These are phyloP conservation scores for Arachis monticola DNA, from an alignment of 331 rosid genomes.

Conservation along the genomic window DNA sequence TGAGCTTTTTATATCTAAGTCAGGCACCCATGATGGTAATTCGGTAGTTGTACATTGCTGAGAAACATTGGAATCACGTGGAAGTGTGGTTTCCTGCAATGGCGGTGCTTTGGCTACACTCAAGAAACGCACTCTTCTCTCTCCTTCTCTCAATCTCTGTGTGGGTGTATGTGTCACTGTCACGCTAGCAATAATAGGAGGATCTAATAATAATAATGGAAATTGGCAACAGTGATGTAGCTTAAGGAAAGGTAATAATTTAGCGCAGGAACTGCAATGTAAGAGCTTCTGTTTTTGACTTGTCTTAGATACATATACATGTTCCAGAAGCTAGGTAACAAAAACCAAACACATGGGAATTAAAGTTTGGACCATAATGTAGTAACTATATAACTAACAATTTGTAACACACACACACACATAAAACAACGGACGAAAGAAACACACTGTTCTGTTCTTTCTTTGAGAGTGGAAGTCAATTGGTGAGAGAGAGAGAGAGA, in stretches of 20 bases:
- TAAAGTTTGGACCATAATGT: background rate
- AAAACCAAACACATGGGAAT: background rate
- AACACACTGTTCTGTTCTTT: too few species aligned
- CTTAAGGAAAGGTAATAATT: background rate
- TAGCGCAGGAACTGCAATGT: conserved; percentile 22
- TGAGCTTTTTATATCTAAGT: background rate
- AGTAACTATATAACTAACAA: too few species aligned
- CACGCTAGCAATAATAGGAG: background rate
- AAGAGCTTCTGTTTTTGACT: background rate
- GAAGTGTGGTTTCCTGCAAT: conserved; percentile 6
- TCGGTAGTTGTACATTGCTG: conserved; percentile 30
- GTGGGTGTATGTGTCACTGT: background rate
- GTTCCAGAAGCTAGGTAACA: background rate
- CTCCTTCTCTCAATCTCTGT: background rate
- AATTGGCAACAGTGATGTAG: conserved; percentile 9
- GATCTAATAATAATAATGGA: background rate
- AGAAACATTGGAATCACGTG: background rate
- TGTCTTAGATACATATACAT: background rate
- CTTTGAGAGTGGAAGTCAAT: background rate
- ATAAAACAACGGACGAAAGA: too few species aligned
- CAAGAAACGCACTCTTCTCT: background rate
- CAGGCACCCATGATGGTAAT: background rate
- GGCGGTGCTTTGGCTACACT: conserved; percentile 34
- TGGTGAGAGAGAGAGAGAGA: conserved; percentile 5
- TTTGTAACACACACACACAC: background rate